A percentile compares a stretch with the other conserved stretches of the same genome.
phyloP scores from a whole-genome alignment of 257 asterid genomes.

The Nicotiana attenuata region DNA sequence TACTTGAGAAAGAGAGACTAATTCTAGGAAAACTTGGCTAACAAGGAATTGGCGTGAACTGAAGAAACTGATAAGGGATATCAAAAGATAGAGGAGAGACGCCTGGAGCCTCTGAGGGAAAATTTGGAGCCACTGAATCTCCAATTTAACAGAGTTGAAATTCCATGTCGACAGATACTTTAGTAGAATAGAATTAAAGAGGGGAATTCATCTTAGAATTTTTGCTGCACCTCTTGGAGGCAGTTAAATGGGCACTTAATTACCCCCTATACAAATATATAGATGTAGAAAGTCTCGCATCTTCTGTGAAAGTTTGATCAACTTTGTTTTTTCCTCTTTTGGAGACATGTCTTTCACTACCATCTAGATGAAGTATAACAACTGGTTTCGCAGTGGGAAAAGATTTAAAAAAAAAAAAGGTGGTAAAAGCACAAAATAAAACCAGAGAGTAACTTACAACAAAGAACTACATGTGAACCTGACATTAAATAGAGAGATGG shows the following conservation, averaged over 20 bases:
- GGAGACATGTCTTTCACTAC: neutral
- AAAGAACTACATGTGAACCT: neutral
- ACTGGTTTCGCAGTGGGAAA: neutral
- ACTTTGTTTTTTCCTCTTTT: neutral
- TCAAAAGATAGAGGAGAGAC: neutral
- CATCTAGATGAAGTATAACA: neutral
- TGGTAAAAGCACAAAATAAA: neutral
- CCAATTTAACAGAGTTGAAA: neutral
- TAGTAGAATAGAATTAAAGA: neutral
- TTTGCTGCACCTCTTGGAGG: neutral
- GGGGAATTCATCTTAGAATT: neutral
- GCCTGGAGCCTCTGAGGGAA: neutral
- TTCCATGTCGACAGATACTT: neutral
- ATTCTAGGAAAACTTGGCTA: too few relatives aligned
- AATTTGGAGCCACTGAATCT: neutral
- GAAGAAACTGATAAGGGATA: too few relatives aligned
- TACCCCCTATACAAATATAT: neutral
- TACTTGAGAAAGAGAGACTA: too few relatives aligned
- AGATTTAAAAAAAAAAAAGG: neutral
- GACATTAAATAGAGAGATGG: neutral
- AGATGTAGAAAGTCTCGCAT: neutral
- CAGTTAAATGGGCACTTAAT: neutral
- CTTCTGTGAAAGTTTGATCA: neutral
- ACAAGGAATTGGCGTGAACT: too few relatives aligned
- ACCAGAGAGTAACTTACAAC: neutral